These are phyloP conservation scores for Aquilaria malaccensis DNA, from an alignment of 345 rosid genomes.

Conservation along the genomic window DNA sequence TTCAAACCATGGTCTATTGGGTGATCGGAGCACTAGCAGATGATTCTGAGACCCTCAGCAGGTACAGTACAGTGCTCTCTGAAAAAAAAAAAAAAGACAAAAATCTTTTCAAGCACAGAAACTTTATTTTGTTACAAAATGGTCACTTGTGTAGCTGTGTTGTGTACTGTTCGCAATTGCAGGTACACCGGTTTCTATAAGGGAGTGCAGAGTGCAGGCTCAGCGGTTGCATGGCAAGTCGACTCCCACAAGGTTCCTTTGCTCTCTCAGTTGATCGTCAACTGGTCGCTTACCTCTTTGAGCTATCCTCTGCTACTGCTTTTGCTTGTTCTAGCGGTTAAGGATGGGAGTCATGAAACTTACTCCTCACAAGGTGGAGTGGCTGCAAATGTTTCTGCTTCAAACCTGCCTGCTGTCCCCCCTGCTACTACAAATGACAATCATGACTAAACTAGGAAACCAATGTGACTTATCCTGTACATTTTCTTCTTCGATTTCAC, in stretches of 20 bases:
- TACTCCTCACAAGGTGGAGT: no score
- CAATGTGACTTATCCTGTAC: background rate
- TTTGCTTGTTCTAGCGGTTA: conserved; percentile 41
- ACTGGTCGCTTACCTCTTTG: conserved; percentile 50
- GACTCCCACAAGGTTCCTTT: conserved; percentile 33
- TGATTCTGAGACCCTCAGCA: conserved; percentile 67
- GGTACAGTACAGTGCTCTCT: conserved; percentile 16
- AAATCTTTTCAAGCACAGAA: no score
- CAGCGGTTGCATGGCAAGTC: conserved; percentile 67
- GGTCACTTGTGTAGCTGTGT: no score
- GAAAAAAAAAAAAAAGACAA: no score
- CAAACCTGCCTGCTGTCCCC: conserved; percentile 9
- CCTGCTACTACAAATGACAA: background rate
- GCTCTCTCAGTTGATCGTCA: conserved; percentile 33
- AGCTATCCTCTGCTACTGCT: conserved; percentile 45
- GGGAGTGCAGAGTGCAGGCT: conserved; percentile 68
- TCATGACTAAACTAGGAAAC: background rate
- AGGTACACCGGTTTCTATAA: conserved; percentile 63
- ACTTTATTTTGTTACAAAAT: no score
- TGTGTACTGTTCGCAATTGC: conserved; percentile 4
- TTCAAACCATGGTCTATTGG: conserved; percentile 67
- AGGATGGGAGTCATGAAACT: conserved; percentile 20
- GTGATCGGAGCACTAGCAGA: conserved; percentile 55
- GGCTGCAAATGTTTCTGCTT: conserved; percentile 4
- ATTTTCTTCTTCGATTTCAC: background rate